Evolutionary conservation across 1,284 basidiomycete species (phyloP).

Genomic region (Volvariella surrecta): DNA sequence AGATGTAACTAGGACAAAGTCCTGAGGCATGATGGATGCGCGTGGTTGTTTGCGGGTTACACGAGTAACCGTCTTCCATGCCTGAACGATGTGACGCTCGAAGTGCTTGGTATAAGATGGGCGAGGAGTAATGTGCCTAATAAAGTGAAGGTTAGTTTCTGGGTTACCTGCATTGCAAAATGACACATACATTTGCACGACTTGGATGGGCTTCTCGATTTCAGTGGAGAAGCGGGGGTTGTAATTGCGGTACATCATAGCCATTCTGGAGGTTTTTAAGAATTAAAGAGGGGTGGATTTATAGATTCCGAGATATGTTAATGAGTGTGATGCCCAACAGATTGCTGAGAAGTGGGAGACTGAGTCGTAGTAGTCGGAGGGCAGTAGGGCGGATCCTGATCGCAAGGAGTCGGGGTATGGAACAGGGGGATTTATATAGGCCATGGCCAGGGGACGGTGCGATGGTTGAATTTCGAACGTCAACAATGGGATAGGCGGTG

Average conservation of each 20-base stretch:
- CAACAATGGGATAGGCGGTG: too few relatives aligned
- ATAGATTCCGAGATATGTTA: constrained; percentile 7
- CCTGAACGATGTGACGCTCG: constrained; percentile 46
- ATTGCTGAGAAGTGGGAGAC: constrained; percentile 11
- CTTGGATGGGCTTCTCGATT: constrained; percentile 12
- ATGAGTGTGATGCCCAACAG: constrained; percentile 14
- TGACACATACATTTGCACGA: constrained; percentile 4
- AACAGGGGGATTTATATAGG: too few relatives aligned
- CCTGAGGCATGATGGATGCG: constrained; percentile 43
- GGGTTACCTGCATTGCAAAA: background rate
- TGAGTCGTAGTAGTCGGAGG: background rate
- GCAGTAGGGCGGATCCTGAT: too few relatives aligned
- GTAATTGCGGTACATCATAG: constrained; percentile 14
- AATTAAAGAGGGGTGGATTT: constrained; percentile 6
- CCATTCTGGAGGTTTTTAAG: constrained; percentile 8
- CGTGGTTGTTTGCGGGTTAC: constrained; percentile 41
- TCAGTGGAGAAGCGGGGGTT: constrained; percentile 19
- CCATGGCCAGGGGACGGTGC: too few relatives aligned
- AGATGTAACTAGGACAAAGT: constrained; percentile 52
- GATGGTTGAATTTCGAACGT: too few relatives aligned
- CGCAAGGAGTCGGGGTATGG: too few relatives aligned
- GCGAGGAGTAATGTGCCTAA: constrained; percentile 8
- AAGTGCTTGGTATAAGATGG: constrained; percentile 39
- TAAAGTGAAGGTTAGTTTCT: background rate
- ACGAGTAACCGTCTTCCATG: constrained; percentile 54